Base-by-base conservation (phyloP, 2,329 filamentous ascomycete genomes). In the Atkinsonella hypoxylon region DNA sequence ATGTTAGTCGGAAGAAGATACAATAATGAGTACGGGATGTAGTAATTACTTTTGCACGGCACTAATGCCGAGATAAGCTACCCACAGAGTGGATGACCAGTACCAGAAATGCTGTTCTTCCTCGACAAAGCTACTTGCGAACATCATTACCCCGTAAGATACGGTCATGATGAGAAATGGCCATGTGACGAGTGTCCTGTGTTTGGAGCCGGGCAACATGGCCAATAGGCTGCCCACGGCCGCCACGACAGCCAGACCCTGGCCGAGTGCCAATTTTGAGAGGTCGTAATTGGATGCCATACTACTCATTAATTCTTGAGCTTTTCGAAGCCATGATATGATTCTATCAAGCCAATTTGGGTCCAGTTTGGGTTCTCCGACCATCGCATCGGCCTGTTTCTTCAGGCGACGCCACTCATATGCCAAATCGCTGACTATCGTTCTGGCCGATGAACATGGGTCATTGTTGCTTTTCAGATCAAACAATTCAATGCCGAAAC, bases 21-120 rank as follows among this genome's bases (percentile, higher is more conserved):
- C 36, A 15, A 4, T 15, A 17, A 34, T 6, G 30, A 10, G 30
- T 2, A 44, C 5, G 11, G 13, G 11, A 11, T 40, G n/a, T 13
- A 15, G 4, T 22, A 43, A 61, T 43, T 56, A 72, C 72, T 67
- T 67, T 51, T 62, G 63, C 43, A 72, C 68, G 60, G 70, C 67
- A 56, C 71, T 75, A 41, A 77, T 56, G 32, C 71, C 73, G 12
- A 84, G 67, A 31, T 74, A 70, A 1, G 72, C 67, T 32, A 85
- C 62, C 87, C 87, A 94, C 7, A 80, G 77, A 0, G 85, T 82
- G 0, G 84, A 78, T 1, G 81, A 69, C 89, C 91, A 97, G 68
- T 98, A 97, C 93, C 93, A 98, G 64, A 95, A 96, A 58, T 97
- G 89, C 47, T 98, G 93, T 65, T 98, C 93, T 68, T 98, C 93